phyloP scores from a whole-genome alignment of 1,284 basidiomycete species.

The Volvariella surrecta region DNA sequence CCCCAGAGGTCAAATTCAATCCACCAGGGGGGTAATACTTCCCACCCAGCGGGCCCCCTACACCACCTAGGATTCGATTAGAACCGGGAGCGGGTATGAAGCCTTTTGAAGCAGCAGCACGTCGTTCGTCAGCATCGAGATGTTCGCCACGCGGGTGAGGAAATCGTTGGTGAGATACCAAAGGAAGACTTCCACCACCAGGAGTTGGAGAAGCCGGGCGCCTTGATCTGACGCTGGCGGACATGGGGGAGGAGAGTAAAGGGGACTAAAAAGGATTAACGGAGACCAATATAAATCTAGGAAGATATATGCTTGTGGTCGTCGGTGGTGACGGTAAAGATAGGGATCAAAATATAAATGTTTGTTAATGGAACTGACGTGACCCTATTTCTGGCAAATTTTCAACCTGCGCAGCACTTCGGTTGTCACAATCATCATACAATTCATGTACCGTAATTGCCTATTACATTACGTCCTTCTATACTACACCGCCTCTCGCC shows the following conservation, averaged over 20 bases:
- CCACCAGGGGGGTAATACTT: slow-evolving; percentile 50
- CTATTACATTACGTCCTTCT: too few relatives aligned
- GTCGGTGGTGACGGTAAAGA: too few relatives aligned
- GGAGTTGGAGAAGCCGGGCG: slow-evolving; percentile 59
- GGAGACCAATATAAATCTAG: too few relatives aligned
- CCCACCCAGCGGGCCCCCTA: slow-evolving; percentile 12
- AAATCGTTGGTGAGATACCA: slow-evolving; percentile 35
- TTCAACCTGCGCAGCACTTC: too few relatives aligned
- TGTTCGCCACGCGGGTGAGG: slow-evolving; percentile 52
- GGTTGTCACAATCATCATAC: too few relatives aligned
- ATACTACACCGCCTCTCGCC: slow-evolving; percentile 51
- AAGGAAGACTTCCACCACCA: slow-evolving; percentile 26
- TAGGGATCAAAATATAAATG: too few relatives aligned
- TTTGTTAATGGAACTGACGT: too few relatives aligned
- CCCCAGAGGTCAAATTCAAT: slow-evolving; percentile 54
- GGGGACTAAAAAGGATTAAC: too few relatives aligned
- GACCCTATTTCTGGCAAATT: too few relatives aligned
- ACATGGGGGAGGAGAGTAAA: slow-evolving; percentile 25
- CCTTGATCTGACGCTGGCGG: slow-evolving; percentile 48
- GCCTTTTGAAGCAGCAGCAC: slow-evolving; percentile 60
- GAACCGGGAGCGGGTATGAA: slow-evolving; percentile 29
- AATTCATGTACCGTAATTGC: too few relatives aligned
- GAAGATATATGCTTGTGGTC: too few relatives aligned
- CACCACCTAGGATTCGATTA: background rate
- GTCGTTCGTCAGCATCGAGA: slow-evolving; percentile 64